These are phyloP conservation scores for Celoporthe dispersa DNA, from an alignment of 2,329 filamentous ascomycete species.

Conservation along the genomic window DNA sequence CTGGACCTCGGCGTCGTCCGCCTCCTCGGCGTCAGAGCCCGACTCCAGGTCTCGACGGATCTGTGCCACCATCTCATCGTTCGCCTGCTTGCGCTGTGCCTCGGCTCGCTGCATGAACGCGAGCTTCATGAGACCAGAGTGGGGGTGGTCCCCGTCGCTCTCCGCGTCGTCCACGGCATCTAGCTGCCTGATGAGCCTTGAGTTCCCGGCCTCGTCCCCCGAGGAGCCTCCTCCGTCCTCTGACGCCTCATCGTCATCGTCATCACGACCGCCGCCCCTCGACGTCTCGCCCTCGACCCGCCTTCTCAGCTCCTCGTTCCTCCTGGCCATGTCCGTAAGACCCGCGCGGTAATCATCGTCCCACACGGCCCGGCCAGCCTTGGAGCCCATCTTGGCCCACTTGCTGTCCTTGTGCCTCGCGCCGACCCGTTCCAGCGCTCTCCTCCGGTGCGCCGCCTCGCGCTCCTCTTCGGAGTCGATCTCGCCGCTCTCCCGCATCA, in stretches of 20 bases:
- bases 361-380: conserved; percentile 81
- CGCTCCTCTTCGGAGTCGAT: conserved; percentile 69
- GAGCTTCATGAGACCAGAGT: conserved; percentile 77
- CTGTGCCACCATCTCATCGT: conserved; percentile 74
- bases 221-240: conserved; percentile 60
- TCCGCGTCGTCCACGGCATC: conserved; percentile 47
- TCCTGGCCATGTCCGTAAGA: conserved; percentile 78
- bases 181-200: conserved; percentile 53
- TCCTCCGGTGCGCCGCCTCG: conserved; percentile 69
- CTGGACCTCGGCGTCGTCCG: conserved; percentile 57
- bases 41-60: conserved; percentile 75
- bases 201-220: conserved; percentile 59
- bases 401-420: conserved; percentile 86
- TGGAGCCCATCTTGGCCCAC: conserved; percentile 85
- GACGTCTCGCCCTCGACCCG: conserved; percentile 73
- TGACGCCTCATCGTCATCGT: conserved; percentile 46
- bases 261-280: conserved; percentile 34
- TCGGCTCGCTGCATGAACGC: conserved; percentile 95
- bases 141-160: conserved; percentile 55
- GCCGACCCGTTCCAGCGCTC: conserved; percentile 85
- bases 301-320: conserved; percentile 79
- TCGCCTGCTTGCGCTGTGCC: conserved; percentile 74
- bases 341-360: conserved; percentile 83
- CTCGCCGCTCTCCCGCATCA: conserved; percentile 57
- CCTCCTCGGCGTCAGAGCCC: conserved; percentile 54